Evolutionary conservation across 2,329 filamentous ascomycete species (phyloP).

Genomic region (Venturia asperata): DNA sequence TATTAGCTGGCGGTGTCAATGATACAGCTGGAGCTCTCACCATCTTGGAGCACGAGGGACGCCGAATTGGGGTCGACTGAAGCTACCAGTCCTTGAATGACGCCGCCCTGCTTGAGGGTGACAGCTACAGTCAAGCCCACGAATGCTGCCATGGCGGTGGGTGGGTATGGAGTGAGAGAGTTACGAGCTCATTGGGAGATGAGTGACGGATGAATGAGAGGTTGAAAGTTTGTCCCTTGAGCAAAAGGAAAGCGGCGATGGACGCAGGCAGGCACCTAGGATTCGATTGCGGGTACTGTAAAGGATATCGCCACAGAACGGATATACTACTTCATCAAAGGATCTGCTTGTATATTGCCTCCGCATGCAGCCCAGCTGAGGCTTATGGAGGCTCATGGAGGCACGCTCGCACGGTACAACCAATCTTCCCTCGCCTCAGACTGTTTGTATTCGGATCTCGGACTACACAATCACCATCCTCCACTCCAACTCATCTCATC

Average conservation of each 20-base stretch:
- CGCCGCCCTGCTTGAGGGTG: slow-evolving; percentile 57
- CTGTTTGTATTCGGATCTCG: no score
- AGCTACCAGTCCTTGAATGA: slow-evolving; percentile 63
- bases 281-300: background rate
- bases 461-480: no score
- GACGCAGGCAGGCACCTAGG: background rate
- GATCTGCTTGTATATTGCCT: background rate
- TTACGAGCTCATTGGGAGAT: background rate
- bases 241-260: background rate
- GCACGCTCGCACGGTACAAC: no score
- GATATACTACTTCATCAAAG: background rate
- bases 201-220: no score
- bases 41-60: slow-evolving; percentile 62
- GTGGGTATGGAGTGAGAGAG: background rate
- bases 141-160: slow-evolving; percentile 57
- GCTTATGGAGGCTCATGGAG: no score
- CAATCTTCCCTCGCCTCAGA: no score
- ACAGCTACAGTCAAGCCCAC: slow-evolving; percentile 71
- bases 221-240: background rate
- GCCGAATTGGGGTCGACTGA: slow-evolving; percentile 57
- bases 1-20: slow-evolving; percentile 25
- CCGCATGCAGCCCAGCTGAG: background rate
- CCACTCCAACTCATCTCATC: no score
- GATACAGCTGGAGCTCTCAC: slow-evolving; percentile 37
- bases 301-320: background rate